phyloP scores from a whole-genome alignment of 306 rosid species.

The Cicer chorassanicum region DNA sequence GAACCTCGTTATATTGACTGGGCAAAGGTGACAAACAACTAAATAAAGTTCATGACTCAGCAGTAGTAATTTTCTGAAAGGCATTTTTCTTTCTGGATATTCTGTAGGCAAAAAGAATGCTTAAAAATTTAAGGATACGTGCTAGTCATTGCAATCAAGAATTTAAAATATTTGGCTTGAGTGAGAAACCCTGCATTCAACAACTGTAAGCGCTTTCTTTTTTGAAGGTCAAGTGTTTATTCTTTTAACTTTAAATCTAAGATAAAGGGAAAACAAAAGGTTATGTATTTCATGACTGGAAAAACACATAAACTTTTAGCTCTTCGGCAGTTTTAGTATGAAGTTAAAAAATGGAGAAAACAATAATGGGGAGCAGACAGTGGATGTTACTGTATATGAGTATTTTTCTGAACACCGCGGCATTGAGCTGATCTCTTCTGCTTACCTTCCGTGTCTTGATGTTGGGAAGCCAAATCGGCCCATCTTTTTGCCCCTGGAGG shows the following conservation, averaged over 20 bases:
- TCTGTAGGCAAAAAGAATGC: conserved; percentile 81
- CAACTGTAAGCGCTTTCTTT: conserved; percentile 66
- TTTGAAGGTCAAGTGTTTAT: conserved; percentile 20
- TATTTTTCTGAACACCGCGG: conserved; percentile 68
- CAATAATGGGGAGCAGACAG: conserved; percentile 56
- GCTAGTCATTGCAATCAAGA: conserved; percentile 67
- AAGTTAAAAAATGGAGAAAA: conserved; percentile 52
- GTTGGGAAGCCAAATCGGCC: conserved; percentile 86
- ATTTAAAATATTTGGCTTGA: conserved; percentile 78
- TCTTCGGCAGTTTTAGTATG: conserved; percentile 72
- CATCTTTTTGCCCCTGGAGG: conserved; percentile 82
- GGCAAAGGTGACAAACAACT: conserved; percentile 69
- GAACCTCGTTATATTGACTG: conserved; percentile 79
- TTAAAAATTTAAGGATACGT: conserved; percentile 77
- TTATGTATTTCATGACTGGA: conserved; percentile 11
- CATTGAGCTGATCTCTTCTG: conserved; percentile 65
- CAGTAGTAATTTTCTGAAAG: conserved; percentile 25
- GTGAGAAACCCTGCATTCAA: conserved; percentile 88
- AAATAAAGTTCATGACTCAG: conserved; percentile 39
- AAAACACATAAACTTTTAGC: conserved; percentile 28
- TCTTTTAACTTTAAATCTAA: conserved; percentile 35
- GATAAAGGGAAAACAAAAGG: conserved; percentile 13
- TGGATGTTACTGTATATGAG: conserved; percentile 74
- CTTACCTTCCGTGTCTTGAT: conserved; percentile 81
- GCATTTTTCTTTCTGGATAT: conserved; percentile 34